phyloP scores from a whole-genome alignment of 1,139 yeast species.

The Chernovozyma sophiae-reginae region DNA sequence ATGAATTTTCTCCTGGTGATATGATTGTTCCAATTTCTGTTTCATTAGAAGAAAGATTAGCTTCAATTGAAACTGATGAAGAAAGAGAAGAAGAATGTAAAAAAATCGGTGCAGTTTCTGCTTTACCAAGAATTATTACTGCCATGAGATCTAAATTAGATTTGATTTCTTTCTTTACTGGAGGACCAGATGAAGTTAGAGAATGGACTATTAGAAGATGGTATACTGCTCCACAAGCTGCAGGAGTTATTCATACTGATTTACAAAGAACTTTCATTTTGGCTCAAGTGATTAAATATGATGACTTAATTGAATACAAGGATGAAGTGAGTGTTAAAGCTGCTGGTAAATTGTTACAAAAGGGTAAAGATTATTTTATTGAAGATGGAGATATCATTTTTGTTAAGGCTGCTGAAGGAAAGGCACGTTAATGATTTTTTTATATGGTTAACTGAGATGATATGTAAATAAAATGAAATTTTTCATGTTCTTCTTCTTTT shows the following conservation, averaged over 20 bases:
- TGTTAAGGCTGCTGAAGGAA: slow-evolving; percentile 97
- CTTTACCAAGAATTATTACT: slow-evolving; percentile 82
- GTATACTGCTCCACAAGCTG: slow-evolving; percentile 85
- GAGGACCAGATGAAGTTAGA: slow-evolving; percentile 85
- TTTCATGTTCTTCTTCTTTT: not conserved
- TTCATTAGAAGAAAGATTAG: slow-evolving; percentile 86
- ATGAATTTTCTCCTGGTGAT: slow-evolving; percentile 90
- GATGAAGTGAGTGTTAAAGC: slow-evolving; percentile 87
- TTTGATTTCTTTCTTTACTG: slow-evolving; percentile 83
- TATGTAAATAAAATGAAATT: slow-evolving; percentile 1
- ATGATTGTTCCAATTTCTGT: slow-evolving; percentile 91
- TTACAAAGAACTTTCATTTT: slow-evolving; percentile 77
- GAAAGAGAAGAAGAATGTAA: slow-evolving; percentile 91
- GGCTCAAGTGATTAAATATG: slow-evolving; percentile 78
- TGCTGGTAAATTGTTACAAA: slow-evolving; percentile 86
- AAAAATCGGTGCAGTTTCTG: slow-evolving; percentile 77
- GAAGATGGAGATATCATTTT: slow-evolving; percentile 78
- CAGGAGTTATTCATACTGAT: slow-evolving; percentile 90
- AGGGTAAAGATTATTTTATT: slow-evolving; percentile 97
- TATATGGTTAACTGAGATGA: not conserved
- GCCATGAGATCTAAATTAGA: slow-evolving; percentile 82
- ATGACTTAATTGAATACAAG: slow-evolving; percentile 67
- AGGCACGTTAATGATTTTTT: slow-evolving; percentile 61
- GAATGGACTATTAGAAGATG: slow-evolving; percentile 88
- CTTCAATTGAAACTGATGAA: slow-evolving; percentile 83